Base-by-base conservation (phyloP, 2,329 filamentous ascomycete genomes). In the Diaporthe humulicola region DNA sequence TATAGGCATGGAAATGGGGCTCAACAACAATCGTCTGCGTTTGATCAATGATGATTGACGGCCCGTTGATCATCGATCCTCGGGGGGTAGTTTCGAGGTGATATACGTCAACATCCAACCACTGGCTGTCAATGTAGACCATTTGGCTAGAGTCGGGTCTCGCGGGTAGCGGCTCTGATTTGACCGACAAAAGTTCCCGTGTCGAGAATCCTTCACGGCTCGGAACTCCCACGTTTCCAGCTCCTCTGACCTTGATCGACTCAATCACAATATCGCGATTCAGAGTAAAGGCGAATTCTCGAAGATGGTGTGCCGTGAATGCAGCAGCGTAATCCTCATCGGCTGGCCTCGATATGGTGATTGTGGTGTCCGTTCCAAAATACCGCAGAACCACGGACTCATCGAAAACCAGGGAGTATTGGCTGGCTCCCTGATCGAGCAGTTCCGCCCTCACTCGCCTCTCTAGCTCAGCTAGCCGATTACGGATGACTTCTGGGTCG, bases 21-120 rank as follows among this genome's bases (percentile, higher is more conserved):
- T 91, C 91, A 7, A 95, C 89, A 3, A 95, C 91, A 76, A 95
- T 93, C 0, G 93, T 95, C 81, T 95, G 93, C 7, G 90, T 92
- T 22, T 89, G 89, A 79, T 92, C 93, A 56, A 91, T 92, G 70
- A 94, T 88, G 76, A 94, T 92, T 0, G 92, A 92, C 1, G 92
- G 92, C 1, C 93, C 93, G 71, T 86, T 84, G 71, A 94, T 84
- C 84, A 8, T 85, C 82, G 19, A 94, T 84, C 74, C 92, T 88
- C 77, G 92, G 90, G 12, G 14, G 7, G 42, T 14, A 42, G 2
- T 0, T 94, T 86, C 80, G 90, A 92, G 84, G 93, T 94, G 75
- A 94, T 90, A 0, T 90, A 88, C 0, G 92, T 94, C n/a, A 93
- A 88, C 4, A 50, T 70, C 77, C 76, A 77, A 0, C 76, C 75